phyloP scores from a whole-genome alignment of 2,329 filamentous ascomycete species.

The Pseudogymnoascus sp. region DNA sequence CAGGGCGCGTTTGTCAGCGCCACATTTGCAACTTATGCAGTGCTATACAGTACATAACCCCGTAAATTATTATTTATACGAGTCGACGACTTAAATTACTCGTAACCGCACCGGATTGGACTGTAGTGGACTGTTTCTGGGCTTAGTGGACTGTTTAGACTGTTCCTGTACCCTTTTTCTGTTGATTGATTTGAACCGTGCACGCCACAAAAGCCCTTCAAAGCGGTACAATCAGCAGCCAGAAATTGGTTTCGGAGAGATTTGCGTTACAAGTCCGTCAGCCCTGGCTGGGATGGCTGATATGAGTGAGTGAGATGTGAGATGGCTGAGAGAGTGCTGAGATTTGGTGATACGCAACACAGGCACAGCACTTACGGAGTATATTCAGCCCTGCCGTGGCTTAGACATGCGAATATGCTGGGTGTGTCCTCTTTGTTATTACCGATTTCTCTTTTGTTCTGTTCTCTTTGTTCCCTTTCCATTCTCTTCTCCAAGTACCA shows the following conservation, averaged over 20 bases:
- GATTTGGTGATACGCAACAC: not conserved
- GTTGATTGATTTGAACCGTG: not conserved
- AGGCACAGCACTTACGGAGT: not conserved
- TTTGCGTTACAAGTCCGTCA: slow-evolving; percentile 1
- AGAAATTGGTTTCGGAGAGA: not conserved
- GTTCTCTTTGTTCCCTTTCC: not conserved
- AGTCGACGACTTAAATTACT: not conserved
- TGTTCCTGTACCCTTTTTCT: not conserved
- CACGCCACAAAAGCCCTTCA: not conserved
- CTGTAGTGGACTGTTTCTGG: not conserved
- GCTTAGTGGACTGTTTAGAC: not conserved
- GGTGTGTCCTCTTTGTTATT: not conserved
- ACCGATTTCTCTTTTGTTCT: not conserved
- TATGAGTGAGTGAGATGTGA: not conserved
- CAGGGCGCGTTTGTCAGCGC: slow-evolving; percentile 7
- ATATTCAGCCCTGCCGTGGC: not conserved
- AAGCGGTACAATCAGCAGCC: not conserved
- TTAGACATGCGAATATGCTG: not conserved
- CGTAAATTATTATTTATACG: not conserved
- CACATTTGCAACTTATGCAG: not conserved
- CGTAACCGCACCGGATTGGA: not conserved
- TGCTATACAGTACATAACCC: not conserved
- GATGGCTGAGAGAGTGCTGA: not conserved
- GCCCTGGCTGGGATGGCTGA: not conserved
- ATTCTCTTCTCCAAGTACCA: not conserved